Base-by-base conservation (phyloP, 345 rosid species). In the Trapa incisa region DNA sequence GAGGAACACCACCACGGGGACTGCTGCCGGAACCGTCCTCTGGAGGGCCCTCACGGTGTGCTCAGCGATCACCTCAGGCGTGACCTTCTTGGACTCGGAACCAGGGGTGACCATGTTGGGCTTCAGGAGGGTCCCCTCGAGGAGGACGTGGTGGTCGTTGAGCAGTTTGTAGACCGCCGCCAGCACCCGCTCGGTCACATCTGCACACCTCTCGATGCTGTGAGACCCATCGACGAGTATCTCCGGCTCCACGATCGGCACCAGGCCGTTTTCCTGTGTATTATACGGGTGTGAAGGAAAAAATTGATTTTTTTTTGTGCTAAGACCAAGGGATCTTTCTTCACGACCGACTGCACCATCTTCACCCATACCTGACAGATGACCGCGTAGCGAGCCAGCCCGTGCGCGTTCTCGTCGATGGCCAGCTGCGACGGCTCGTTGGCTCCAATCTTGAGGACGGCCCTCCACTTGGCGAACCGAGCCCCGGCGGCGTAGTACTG, bases 81-180 rank as follows among this genome's bases (percentile, higher is more conserved):
- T 3, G 1, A 73, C 72, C 64, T 73, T 73, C 41, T 65, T 35
- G 69, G 76, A 41, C 0, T 73, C 76, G 17, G 69, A 68, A 14
- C 72, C 72, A 0, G 72, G 72, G 47, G 76, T 68, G 13, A 73
- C 76, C 76, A 73, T 68, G 72, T 73, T 73, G n/a, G 72, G 76
- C 61, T 73, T 73, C 65, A 73, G 66, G 16, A 73, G 76, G 15
- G 76, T 73, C 4, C 76, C 76, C 63, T 73, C 76, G 4, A 68
- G 72, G 47, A 73, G 76, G 47, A 73, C 72, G 3, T 64, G 62
- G 53, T 73, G 63, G 33, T 73, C 76, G 17, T 68, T 73, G n/a
- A 73, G 68, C 0, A 72, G 72, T 68, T 73, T 73, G 65, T 73
- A 73, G 72, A 72, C 64, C 8, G 72, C 76, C 0, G 72, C 76